phyloP scores from a whole-genome alignment of 2,329 filamentous ascomycete species.

The Byssochlamys sp. region DNA sequence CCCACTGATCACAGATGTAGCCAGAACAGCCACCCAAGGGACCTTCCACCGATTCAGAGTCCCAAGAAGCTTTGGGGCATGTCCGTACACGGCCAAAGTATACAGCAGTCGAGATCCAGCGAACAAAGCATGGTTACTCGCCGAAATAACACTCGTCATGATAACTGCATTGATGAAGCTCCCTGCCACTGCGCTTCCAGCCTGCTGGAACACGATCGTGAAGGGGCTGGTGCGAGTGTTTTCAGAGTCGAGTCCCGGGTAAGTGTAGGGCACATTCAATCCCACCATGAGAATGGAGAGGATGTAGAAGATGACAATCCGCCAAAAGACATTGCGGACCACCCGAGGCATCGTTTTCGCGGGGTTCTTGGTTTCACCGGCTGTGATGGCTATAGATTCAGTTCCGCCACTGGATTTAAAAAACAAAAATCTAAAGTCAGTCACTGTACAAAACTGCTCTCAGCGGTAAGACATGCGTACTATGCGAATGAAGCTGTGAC shows the following conservation, averaged over 20 bases:
- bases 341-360: constrained; percentile 52
- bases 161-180: constrained; percentile 55
- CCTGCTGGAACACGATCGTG: constrained; percentile 53
- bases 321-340: constrained; percentile 58
- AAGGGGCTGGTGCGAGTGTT: constrained; percentile 43
- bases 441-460: not conserved
- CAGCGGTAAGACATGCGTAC: constrained; percentile 16
- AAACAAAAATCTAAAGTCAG: constrained; percentile 8
- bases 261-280: constrained; percentile 51
- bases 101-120: constrained; percentile 50
- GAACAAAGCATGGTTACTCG: constrained; percentile 52
- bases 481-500: constrained; percentile 54
- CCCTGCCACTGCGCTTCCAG: constrained; percentile 46
- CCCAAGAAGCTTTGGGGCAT: constrained; percentile 50
- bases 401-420: constrained; percentile 46
- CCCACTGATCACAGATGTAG: constrained; percentile 45
- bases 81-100: constrained; percentile 43
- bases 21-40: constrained; percentile 47
- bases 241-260: constrained; percentile 36
- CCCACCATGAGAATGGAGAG: constrained; percentile 47
- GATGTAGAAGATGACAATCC: constrained; percentile 49
- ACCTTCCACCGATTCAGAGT: constrained; percentile 42
- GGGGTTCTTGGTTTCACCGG: constrained; percentile 56
- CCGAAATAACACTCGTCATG: constrained; percentile 49
- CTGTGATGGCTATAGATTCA: constrained; percentile 57